Base-by-base conservation (phyloP, 768 basidiomycete genomes). In the Boletus vinaceobasis region DNA sequence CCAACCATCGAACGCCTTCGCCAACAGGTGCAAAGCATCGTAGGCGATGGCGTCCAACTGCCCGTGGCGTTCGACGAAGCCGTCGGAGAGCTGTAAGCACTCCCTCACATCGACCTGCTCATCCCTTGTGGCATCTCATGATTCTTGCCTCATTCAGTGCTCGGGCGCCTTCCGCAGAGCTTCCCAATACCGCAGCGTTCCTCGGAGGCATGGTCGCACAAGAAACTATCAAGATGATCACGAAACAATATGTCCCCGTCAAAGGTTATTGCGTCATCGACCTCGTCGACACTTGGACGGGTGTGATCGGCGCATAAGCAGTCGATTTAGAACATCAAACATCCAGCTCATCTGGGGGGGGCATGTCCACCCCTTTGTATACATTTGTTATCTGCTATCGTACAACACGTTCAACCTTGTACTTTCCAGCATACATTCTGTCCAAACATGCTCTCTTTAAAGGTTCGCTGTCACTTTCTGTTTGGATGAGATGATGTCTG, bases 211-310 rank as follows among this genome's bases (percentile, higher is more conserved):
- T 98, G 35, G 87, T 98, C 19, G 93, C 95, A 26, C 97, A 99
- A 63, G 97, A 99, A 68, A 85, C 86, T 7, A 98, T 98, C 79
- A 98, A 99, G 79, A 79, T 98, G 73, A 87, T 96, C 64, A 99
- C 96, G 53, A 86, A 84, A 64, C 97, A 99, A 71, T 99, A 99
- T 67, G 80, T 95, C 14, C 95, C 97, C 8, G 80, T 96, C 58
- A 83, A 87, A 57, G 90, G 92, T 14, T 87, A 87, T 60, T 90
- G 88, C 62, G 78, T 92, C 23, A 75, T 96, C 45, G 94, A 98
- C 73, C 79, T 97, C 57, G 78, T 92, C 29, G 88, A 88, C 48
- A 85, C 84, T 19, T 87, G 83, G 85, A 90, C 89, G 6, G 87
- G 86, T 13, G 60, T 75, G 27, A 71, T 86, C 29, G 69, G 71